Conservation (phyloP, 306 rosid species). For the Urtica urens region DNA sequence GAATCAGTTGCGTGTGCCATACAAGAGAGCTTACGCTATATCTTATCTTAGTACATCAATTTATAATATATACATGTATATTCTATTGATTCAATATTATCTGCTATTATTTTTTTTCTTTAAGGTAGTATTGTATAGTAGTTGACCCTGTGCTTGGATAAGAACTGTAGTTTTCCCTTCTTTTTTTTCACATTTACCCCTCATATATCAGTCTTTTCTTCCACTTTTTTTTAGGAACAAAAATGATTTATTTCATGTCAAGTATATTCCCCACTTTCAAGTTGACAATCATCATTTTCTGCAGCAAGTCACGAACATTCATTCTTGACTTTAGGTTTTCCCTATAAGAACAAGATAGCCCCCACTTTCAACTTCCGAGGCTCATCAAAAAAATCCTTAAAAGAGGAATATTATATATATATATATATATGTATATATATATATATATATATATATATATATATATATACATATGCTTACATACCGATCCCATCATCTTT, state of each 20-base stretch:
- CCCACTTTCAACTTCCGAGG: background rate
- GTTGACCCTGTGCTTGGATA: background rate
- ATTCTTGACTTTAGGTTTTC: conserved; percentile 10
- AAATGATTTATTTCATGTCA: background rate
- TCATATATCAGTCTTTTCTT: background rate
- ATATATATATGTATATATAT: background rate
- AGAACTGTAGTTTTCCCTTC: background rate
- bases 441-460: conserved; percentile 1
- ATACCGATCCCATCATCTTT: too few species aligned
- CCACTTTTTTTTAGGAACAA: background rate
- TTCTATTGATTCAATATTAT: too few species aligned
- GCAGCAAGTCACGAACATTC: conserved; percentile 18
- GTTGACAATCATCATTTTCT: conserved; percentile 17
- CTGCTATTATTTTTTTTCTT: too few species aligned
- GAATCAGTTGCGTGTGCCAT: conserved; percentile 20
- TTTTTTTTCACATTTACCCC: background rate
- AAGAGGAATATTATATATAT: background rate
- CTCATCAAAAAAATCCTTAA: conserved; percentile 1
- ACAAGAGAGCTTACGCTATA: background rate
- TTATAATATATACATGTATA: too few species aligned
- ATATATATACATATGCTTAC: too few species aligned
- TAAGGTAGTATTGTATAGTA: conserved; percentile 3
- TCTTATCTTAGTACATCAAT: background rate
- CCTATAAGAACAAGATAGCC: conserved; percentile 14
- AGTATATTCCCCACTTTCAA: conserved; percentile 13